These are phyloP conservation scores for Pythium rishiriense DNA, from an alignment of 352 stramenopile species.

Conservation along the genomic window DNA sequence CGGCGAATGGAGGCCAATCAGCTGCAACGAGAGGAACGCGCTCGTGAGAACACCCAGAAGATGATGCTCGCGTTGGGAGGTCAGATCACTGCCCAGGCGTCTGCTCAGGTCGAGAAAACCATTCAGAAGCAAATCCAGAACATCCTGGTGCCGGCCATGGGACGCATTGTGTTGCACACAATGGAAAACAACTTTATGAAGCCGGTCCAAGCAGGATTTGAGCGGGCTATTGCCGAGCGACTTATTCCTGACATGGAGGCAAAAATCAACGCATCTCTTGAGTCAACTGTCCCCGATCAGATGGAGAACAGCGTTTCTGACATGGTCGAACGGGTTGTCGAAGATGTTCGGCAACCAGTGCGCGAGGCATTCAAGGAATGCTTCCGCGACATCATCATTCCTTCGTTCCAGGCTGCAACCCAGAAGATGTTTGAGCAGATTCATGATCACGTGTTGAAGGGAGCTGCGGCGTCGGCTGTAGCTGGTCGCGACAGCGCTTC, in stretches of 20 bases:
- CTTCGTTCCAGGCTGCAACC: constrained; percentile 82
- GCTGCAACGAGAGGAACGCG: constrained; percentile 64
- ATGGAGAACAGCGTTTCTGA: constrained; percentile 63
- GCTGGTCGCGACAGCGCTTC: constrained; percentile 54
- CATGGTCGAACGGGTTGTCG: constrained; percentile 75
- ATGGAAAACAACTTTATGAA: constrained; percentile 92
- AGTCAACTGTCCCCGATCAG: constrained; percentile 55
- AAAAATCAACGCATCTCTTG: constrained; percentile 66
- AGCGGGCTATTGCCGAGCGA: constrained; percentile 73
- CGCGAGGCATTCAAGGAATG: constrained; percentile 85
- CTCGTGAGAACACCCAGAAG: constrained; percentile 66
- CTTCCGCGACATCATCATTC: constrained; percentile 86
- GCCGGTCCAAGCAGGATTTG: constrained; percentile 75
- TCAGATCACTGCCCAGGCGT: constrained; percentile 59
- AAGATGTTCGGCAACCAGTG: constrained; percentile 78
- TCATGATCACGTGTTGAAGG: constrained; percentile 79
- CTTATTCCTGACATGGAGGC: constrained; percentile 72
- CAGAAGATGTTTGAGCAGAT: constrained; percentile 91
- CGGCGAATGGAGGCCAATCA: constrained; percentile 75
- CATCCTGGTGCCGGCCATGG: constrained; percentile 81
- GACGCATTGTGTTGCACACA: constrained; percentile 82
- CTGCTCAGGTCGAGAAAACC: constrained; percentile 76
- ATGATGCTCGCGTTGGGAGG: constrained; percentile 59
- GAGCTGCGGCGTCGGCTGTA: constrained; percentile 40
- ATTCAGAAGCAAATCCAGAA: constrained; percentile 84